Conservation (phyloP, 2,329 filamentous ascomycete genomes). For the Thielaviopsis ethacetica region DNA sequence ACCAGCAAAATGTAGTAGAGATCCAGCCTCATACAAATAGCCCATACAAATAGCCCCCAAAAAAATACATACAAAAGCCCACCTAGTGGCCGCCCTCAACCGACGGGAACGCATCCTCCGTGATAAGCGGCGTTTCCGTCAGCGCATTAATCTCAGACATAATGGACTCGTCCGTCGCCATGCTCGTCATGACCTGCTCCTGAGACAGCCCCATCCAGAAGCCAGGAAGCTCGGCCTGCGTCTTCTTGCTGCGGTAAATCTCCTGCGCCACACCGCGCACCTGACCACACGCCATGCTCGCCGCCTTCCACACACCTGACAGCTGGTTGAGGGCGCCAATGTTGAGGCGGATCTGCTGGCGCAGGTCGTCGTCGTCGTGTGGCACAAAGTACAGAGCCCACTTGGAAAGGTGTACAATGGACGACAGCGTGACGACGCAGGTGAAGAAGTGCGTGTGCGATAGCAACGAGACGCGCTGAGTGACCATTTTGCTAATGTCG, state of each 20-base stretch:
- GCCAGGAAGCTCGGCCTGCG: conserved; percentile 32
- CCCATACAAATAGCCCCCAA: too few species aligned
- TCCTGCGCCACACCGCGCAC: conserved; percentile 67
- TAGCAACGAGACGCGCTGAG: conserved; percentile 53
- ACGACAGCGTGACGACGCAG: conserved; percentile 61
- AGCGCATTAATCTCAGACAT: conserved; percentile 37
- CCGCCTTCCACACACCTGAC: conserved; percentile 55
- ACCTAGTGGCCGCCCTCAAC: not conserved
- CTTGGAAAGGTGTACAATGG: conserved; percentile 66
- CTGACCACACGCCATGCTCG: conserved; percentile 51
- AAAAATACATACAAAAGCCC: too few species aligned
- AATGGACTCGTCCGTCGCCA: conserved; percentile 41
- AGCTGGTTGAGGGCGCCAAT: conserved; percentile 59
- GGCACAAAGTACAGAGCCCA: conserved; percentile 50
- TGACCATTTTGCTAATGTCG: conserved; percentile 58
- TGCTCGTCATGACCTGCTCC: conserved; percentile 37
- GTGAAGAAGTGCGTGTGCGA: conserved; percentile 74
- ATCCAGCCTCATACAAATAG: too few species aligned
- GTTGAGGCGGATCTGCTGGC: conserved; percentile 62
- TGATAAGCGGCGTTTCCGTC: conserved; percentile 8
- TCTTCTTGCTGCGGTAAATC: conserved; percentile 45
- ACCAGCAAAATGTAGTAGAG: too few species aligned
- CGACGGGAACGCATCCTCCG: not conserved
- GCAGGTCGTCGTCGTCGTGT: conserved; percentile 47
- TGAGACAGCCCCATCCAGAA: conserved; percentile 39